Base-by-base conservation (phyloP, 2,329 filamentous ascomycete species). In the Trichophyton mentagrophytes region DNA sequence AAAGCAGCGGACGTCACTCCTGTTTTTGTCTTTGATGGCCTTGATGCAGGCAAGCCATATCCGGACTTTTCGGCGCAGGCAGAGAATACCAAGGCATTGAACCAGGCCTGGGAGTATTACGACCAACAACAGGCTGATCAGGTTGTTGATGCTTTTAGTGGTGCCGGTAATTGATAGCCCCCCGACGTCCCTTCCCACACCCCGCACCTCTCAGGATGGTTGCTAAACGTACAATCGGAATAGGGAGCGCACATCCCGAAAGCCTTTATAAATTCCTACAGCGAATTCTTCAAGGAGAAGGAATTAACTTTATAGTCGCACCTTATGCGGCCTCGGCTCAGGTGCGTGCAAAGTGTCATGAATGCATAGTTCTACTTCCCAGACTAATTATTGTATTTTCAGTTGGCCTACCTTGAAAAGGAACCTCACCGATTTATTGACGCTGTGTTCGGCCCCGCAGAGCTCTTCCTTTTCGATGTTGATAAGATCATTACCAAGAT, bases 11-110 rank as follows among this genome's bases (percentile, higher is more conserved):
- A 83, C 20, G 86, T 95, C 59, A 83, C 79, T n/a, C 89, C 89
- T 1, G 78, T 95, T 64, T 97, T 99, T 72, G 81, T 99, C 58
- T 99, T 99, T 74, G 89, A 92, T 72, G 93, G 93, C 40, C 83
- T 96, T 68, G 84, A 90, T 44, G 82, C 90, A 63, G 85, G 85
- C 44, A 88, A 87, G 61, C 87, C 88, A 69, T 86, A 91, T 68
- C 84, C 88, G 55, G 75, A 77, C 9, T 78, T 80, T 63, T 72
- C 72, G 36, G 79, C 85, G 62, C 78, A 85, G 25, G 79, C 87
- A 60, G 81, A 84, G 65, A 82, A 83, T 53, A 83, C 83, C 27
- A 81, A 81, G 57, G 85, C 86, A 66, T 90, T 89, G 58, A 82
- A 88, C 65, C 78, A 86, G 61, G 93, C 92, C 3, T 99, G 93